Conservation (phyloP, 169 alveolate genomes). For the Plasmodium chabaudi region DNA sequence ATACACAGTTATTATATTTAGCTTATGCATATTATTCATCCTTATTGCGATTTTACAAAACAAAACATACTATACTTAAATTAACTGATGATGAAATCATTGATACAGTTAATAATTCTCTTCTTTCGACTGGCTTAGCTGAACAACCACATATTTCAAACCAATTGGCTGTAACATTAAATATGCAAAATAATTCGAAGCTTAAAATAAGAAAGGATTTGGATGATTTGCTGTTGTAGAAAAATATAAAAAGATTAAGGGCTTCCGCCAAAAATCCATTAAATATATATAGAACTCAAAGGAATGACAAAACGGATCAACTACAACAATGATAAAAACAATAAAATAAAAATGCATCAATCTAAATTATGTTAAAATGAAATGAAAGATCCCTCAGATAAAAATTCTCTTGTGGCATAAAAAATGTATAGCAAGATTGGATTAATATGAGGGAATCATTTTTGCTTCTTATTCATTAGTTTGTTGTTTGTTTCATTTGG, state of each 20-base stretch:
- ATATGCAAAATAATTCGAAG: conserved; percentile 71
- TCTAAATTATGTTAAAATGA: no score
- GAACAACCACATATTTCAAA: conserved; percentile 76
- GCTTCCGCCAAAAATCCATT: not conserved
- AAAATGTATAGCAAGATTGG: no score
- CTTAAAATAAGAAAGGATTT: conserved; percentile 73
- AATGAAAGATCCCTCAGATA: no score
- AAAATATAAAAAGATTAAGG: conserved; percentile 12
- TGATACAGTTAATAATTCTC: conserved; percentile 59
- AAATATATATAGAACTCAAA: not conserved
- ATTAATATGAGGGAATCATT: no score
- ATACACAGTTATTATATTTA: conserved; percentile 63
- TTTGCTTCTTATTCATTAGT: no score
- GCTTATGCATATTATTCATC: conserved; percentile 76
- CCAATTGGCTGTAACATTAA: conserved; percentile 54
- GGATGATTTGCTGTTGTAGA: conserved; percentile 43
- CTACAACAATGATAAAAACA: no score
- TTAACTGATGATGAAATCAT: conserved; percentile 76
- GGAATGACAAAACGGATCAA: no score
- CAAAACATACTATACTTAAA: conserved; percentile 51
- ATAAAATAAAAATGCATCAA: no score
- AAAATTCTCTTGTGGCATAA: no score
- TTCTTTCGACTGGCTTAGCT: conserved; percentile 73
- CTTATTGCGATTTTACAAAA: conserved; percentile 68
- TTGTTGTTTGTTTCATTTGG: no score